A percentile compares a stretch with the other conserved stretches of the same genome.
Conservation (phyloP, 73 alveolate genomes). For the Durusdinium trenchii region DNA sequence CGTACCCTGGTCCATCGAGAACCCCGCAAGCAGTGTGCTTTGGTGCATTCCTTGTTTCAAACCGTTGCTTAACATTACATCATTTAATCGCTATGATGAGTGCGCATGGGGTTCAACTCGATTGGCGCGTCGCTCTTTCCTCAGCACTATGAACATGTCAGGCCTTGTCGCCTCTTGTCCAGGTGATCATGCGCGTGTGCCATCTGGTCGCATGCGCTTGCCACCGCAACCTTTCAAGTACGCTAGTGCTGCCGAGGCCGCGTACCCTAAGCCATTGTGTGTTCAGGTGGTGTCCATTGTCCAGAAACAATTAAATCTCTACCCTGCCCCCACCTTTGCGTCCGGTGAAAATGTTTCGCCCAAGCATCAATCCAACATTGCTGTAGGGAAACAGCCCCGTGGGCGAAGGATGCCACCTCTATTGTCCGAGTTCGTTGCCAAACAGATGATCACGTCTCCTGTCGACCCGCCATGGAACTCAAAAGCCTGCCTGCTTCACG, state of each 20-base stretch:
- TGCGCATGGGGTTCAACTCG: conserved; percentile 19
- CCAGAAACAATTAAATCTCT: not conserved
- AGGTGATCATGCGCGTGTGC: not conserved
- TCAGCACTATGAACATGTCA: not conserved
- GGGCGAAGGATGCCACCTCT: not conserved
- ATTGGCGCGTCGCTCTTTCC: not conserved
- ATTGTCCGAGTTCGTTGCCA: not conserved
- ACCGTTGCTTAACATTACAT: not conserved
- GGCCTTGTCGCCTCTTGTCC: not conserved
- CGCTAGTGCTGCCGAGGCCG: no score
- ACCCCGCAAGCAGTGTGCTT: not conserved
- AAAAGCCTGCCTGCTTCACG: not conserved
- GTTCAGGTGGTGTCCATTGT: not conserved
- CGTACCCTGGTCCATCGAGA: not conserved
- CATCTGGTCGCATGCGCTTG: not conserved
- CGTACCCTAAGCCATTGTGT: not conserved
- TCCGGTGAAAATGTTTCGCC: not conserved
- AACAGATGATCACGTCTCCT: no score
- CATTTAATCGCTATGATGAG: not conserved
- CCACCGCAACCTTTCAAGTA: no score
- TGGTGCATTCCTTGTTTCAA: not conserved
- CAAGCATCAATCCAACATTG: not conserved
- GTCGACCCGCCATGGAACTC: not conserved
- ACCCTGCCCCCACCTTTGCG: not conserved
- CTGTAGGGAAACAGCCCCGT: not conserved